Evolutionary conservation across 23 red algal species (phyloP).

Genomic region (Gracilaria gracilis): DNA sequence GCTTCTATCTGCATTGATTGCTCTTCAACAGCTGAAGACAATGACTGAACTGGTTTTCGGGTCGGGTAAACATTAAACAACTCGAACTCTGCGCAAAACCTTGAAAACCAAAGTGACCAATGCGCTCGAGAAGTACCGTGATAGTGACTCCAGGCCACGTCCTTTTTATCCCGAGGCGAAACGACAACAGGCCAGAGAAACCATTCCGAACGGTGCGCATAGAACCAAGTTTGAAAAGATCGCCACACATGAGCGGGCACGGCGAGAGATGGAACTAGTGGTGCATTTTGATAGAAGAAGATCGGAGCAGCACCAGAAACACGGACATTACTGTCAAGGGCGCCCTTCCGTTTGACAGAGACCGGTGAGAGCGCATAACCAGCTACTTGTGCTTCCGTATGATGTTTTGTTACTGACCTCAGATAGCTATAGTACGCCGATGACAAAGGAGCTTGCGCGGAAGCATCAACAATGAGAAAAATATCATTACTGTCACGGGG

Average conservation of each 20-base stretch:
- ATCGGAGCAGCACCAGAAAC: background rate
- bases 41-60: slow-evolving; percentile 17
- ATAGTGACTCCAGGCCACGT: slow-evolving; percentile 56
- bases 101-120: slow-evolving; percentile 77
- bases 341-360: slow-evolving; percentile 10
- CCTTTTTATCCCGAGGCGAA: slow-evolving; percentile 58
- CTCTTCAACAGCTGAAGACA: background rate
- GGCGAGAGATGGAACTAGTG: slow-evolving; percentile 32
- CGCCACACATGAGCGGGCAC: slow-evolving; percentile 59
- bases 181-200: slow-evolving; percentile 77
- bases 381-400: slow-evolving; percentile 35
- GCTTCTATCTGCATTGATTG: slow-evolving; percentile 14
- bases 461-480: slow-evolving; percentile 52
- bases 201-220: slow-evolving; percentile 73
- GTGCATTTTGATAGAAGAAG: slow-evolving; percentile 55
- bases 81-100: slow-evolving; percentile 70
- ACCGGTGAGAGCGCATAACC: slow-evolving; percentile 50
- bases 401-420: slow-evolving; percentile 12
- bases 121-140: slow-evolving; percentile 56
- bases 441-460: slow-evolving; percentile 15
- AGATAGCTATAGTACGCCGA: slow-evolving; percentile 42
- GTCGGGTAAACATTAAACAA: slow-evolving; percentile 53
- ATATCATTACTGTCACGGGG: slow-evolving; percentile 22
- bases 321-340: background rate
- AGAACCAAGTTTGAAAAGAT: slow-evolving; percentile 64